phyloP scores from a whole-genome alignment of 108 stramenopile species.

The Discostella stelligeroides region DNA sequence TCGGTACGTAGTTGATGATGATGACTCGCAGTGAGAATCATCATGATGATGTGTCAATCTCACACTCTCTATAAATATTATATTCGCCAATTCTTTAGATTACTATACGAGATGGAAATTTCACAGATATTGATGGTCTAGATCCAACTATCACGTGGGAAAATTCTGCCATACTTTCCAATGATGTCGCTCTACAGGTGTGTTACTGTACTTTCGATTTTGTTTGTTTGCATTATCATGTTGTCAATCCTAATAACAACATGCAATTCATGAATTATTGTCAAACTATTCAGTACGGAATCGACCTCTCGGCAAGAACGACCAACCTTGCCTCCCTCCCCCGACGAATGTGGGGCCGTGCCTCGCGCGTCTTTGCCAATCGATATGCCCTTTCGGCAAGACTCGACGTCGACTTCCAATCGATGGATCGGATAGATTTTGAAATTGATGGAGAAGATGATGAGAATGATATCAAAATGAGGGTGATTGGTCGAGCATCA shows the following conservation, averaged over 20 bases:
- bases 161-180: conserved; percentile 34
- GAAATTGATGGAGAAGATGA: conserved; percentile 76
- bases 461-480: conserved; percentile 66
- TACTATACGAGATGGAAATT: conserved; percentile 82
- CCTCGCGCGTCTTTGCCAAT: conserved; percentile 61
- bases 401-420: conserved; percentile 66
- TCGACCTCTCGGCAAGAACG: conserved; percentile 76
- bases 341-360: conserved; percentile 80
- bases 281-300: conserved; percentile 60
- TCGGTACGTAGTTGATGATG: conserved; percentile 17
- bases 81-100: conserved; percentile 71
- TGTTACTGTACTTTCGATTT: neutral
- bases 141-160: conserved; percentile 80
- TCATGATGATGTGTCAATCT: neutral
- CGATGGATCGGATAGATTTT: conserved; percentile 54
- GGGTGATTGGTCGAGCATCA: conserved; percentile 41
- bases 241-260: too few species aligned
- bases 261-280: too few species aligned
- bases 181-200: conserved; percentile 38
- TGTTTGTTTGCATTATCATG: neutral
- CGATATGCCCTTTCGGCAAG: conserved; percentile 81
- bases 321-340: conserved; percentile 88
- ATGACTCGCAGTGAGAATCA: neutral
- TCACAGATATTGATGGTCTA: conserved; percentile 81
- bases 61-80: neutral